These are phyloP conservation scores for Ceratobasidium sp. DNA, from an alignment of 1,284 basidiomycete genomes.

Conservation along the genomic window DNA sequence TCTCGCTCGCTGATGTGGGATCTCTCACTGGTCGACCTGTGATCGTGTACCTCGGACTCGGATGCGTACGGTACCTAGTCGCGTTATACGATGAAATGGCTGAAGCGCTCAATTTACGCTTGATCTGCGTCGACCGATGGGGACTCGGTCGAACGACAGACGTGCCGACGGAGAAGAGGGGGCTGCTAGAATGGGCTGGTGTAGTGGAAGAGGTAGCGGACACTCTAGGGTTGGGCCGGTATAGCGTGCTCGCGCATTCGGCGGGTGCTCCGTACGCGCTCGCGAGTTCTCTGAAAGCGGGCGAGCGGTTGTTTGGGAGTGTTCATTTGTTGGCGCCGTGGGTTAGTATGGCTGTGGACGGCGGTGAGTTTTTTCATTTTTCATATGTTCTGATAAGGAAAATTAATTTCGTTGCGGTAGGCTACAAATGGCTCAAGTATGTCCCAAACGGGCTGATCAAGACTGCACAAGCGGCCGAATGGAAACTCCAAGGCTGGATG, in stretches of 20 bases:
- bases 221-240: conserved; percentile 80
- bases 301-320: conserved; percentile 84
- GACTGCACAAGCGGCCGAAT: conserved; percentile 96
- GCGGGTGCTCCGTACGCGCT: conserved; percentile 96
- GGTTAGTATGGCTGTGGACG: conserved; percentile 88
- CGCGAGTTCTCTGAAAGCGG: conserved; percentile 83
- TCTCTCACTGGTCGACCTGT: conserved; percentile 85
- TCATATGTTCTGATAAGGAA: conserved; percentile 13
- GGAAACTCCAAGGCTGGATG: conserved; percentile 97
- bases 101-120: conserved; percentile 82
- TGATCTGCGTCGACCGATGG: conserved; percentile 98
- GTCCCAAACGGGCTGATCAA: conserved; percentile 93
- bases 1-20: conserved; percentile 94
- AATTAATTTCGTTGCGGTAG: conserved; percentile 61
- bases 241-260: conserved; percentile 95
- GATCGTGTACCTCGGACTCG: conserved; percentile 92
- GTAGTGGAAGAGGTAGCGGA: conserved; percentile 93
- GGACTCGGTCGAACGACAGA: conserved; percentile 89
- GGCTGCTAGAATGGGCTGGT: conserved; percentile 91
- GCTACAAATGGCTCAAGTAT: conserved; percentile 97
- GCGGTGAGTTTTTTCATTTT: conserved; percentile 67
- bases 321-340: conserved; percentile 95
- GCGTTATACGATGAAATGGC: conserved; percentile 98
- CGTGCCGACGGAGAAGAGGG: conserved; percentile 74
- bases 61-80: conserved; percentile 94